phyloP scores from a whole-genome alignment of 192 early-diverging fungal species.

The Backusella sp. region DNA sequence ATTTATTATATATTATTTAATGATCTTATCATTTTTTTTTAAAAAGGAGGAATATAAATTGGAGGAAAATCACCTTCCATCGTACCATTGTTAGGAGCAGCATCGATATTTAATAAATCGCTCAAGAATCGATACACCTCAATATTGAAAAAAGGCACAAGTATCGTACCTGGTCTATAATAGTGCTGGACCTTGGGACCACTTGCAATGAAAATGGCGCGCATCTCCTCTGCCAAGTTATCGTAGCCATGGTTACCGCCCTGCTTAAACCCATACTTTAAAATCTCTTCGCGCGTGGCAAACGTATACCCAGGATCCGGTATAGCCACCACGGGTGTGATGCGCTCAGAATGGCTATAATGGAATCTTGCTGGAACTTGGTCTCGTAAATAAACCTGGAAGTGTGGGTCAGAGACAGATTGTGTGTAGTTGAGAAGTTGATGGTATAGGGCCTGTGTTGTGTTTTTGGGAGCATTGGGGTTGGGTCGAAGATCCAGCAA shows the following conservation, averaged over 20 bases:
- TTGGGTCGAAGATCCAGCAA: constrained; percentile 65
- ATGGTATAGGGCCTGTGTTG: constrained; percentile 50
- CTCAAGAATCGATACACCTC: constrained; percentile 72
- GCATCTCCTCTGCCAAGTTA: constrained; percentile 71
- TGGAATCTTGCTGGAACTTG: constrained; percentile 73
- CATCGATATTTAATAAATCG: constrained; percentile 51
- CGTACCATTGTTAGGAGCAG: constrained; percentile 77
- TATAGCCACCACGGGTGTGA: constrained; percentile 71
- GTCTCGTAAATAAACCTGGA: constrained; percentile 68
- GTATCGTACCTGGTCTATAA: constrained; percentile 23
- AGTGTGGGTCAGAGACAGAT: constrained; percentile 32
- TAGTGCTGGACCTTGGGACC: constrained; percentile 51
- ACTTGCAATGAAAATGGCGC: constrained; percentile 79
- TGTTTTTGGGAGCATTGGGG: constrained; percentile 26
- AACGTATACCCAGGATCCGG: constrained; percentile 68
- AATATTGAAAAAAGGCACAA: constrained; percentile 63
- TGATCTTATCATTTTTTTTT: not conserved
- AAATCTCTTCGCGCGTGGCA: constrained; percentile 36
- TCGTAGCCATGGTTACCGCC: constrained; percentile 88
- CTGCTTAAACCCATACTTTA: constrained; percentile 18
- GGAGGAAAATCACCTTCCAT: constrained; percentile 4
- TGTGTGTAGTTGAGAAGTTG: constrained; percentile 45
- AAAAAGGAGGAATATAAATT: not conserved
- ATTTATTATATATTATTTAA: not conserved
- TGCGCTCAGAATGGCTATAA: constrained; percentile 62